Evolutionary conservation across 208 protist genomes (phyloP).

Genomic region (Trypanosoma caninum): DNA sequence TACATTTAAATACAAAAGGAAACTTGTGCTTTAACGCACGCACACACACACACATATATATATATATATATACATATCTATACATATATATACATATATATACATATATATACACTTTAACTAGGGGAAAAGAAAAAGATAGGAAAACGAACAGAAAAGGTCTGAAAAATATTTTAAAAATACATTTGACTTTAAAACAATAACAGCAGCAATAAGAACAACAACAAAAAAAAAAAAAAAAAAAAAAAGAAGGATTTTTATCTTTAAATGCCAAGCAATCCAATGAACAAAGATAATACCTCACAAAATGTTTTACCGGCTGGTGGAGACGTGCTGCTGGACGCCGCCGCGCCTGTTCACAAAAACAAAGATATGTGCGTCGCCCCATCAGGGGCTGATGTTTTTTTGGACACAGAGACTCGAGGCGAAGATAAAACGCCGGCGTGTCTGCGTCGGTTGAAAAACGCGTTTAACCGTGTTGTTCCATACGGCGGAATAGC

Average conservation of each 20-base stretch:
- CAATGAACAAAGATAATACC: too few relatives aligned
- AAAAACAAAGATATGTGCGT: too few relatives aligned
- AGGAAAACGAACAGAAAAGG: constrained; percentile 1
- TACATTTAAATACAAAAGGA: too few relatives aligned
- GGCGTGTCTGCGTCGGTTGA: not conserved
- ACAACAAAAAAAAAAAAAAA: not conserved
- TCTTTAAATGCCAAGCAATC: too few relatives aligned
- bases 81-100: not conserved
- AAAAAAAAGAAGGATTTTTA: not conserved
- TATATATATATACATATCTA: not conserved
- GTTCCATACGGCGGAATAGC: constrained; percentile 18
- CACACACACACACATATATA: not conserved
- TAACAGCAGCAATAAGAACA: not conserved
- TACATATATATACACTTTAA: not conserved
- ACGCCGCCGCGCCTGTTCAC: too few relatives aligned
- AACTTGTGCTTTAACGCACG: not conserved
- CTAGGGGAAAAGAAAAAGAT: not conserved
- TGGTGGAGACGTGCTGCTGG: not conserved
- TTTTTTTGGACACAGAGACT: not conserved
- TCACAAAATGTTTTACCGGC: too few relatives aligned
- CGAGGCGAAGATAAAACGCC: not conserved
- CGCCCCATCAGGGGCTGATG: too few relatives aligned
- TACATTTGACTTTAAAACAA: not conserved
- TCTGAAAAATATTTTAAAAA: not conserved
- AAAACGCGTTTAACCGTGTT: not conserved